Base-by-base conservation (phyloP, 2,329 filamentous ascomycete genomes). In the Aspergillus caelatus region DNA sequence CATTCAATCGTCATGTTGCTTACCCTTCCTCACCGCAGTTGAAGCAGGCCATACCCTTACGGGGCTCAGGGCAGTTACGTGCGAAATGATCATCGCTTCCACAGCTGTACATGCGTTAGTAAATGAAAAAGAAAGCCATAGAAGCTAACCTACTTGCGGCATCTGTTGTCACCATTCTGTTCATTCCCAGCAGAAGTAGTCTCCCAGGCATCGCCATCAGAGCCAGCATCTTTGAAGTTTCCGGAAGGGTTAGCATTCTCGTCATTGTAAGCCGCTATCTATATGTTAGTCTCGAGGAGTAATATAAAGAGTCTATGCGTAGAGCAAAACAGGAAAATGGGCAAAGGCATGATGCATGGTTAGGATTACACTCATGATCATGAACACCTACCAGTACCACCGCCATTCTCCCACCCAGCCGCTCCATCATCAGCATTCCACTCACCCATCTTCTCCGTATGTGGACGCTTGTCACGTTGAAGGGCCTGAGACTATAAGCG, bases 41-140 rank as follows among this genome's bases (percentile, higher is more conserved):
- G 74, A 81, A 82, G 69, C 81, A 83, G 21, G 72, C 76, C 57
- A 75, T 76, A 39, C 66, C 70, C 69, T 79, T 78, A 46, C 72
- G 75, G 65, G 75, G 77, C 54, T 81, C 77, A 3, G 80, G 75
- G 61, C 82, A 84, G 19, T 83, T 78, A 21, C 77, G 77, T 41
- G 75, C 74, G 61, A 79, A 79, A 65, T 80, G 78, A 36, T 73
- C 76, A 55, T 71, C 64, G 19, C 68, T 66, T 60, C 77, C 77
- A 63, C 78, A 80, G 62, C 76, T 78, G 36, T 57, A 28, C 36
- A 50, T 62, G 28, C n/a, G 14, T 70, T 60, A 71, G 62, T 8
- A 57, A 39, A 14, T 7, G 16, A 14, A 5, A 39, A 14, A 56
- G 16, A 30, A 6, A 36, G 12, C 39, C 46, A 59, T 7, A 41